A percentile compares a stretch with the other conserved stretches of the same genome.
Conservation (phyloP, 495 filamentous ascomycete species). For the Annulohypoxylon stygium region DNA sequence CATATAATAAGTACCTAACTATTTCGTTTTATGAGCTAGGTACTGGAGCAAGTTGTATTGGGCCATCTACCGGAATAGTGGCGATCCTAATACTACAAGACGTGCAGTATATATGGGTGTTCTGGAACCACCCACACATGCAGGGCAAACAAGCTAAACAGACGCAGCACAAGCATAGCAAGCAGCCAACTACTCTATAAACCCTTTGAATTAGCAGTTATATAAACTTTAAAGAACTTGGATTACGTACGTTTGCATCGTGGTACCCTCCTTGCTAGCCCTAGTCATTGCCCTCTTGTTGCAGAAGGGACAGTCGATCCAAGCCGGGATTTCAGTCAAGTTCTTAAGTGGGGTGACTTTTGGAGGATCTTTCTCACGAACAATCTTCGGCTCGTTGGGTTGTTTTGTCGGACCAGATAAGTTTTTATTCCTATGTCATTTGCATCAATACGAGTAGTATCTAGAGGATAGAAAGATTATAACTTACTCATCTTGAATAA, state of each 20-base stretch:
- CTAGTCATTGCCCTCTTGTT: constrained; percentile 39
- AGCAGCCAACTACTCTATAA: constrained; percentile 45
- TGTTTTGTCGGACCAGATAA: background rate
- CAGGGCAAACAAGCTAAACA: constrained; percentile 53
- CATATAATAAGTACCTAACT: no score
- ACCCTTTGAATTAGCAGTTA: background rate
- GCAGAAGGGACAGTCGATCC: constrained; percentile 55
- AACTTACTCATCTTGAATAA: constrained; percentile 33
- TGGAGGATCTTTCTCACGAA: constrained; percentile 18
- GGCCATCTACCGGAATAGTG: constrained; percentile 36
- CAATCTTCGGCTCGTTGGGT: background rate
- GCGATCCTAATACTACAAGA: constrained; percentile 49
- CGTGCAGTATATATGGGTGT: constrained; percentile 48
- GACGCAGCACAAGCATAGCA: constrained; percentile 51
- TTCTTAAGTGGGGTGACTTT: constrained; percentile 48
- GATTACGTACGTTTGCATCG: constrained; percentile 49
- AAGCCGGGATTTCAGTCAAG: constrained; percentile 39
- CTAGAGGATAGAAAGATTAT: background rate
- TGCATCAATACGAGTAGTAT: background rate
- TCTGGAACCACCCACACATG: constrained; percentile 53
- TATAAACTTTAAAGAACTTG: background rate
- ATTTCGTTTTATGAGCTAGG: no score
- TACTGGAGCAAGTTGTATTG: constrained; percentile 24
- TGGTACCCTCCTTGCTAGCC: constrained; percentile 42
- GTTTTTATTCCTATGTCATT: background rate